Percentiles rank a stretch among this genome's conserved stretches.
phyloP scores from a whole-genome alignment of 768 basidiomycete species.

The Neoboletus brunneissimus region DNA sequence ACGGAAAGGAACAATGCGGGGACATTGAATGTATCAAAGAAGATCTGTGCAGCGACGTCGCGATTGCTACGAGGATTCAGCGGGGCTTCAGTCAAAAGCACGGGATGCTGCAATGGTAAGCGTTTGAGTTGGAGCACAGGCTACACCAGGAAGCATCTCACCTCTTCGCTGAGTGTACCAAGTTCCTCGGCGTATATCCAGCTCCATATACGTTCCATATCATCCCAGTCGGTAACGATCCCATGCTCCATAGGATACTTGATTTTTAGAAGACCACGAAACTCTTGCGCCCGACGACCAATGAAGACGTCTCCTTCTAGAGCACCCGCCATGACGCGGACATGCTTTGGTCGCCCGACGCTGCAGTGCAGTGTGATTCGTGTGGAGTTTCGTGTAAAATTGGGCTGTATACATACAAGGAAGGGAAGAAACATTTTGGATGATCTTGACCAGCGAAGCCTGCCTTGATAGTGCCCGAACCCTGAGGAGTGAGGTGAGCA shows the following conservation, averaged over 20 bases:
- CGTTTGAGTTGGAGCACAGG: constrained; percentile 3
- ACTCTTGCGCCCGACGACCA: constrained; percentile 92
- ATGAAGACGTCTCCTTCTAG: constrained; percentile 97
- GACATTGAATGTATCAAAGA: constrained; percentile 99
- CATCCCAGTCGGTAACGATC: constrained; percentile 99
- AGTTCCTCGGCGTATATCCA: constrained; percentile 97
- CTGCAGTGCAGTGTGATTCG: constrained; percentile 40
- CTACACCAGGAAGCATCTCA: constrained; percentile 33
- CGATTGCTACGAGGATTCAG: constrained; percentile 95
- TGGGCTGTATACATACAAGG: constrained; percentile 70
- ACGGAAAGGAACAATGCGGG: constrained; percentile 96
- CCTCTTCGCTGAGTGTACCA: constrained; percentile 95
- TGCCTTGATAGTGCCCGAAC: constrained; percentile 97
- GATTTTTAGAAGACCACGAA: constrained; percentile 92
- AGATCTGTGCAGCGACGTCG: constrained; percentile 96
- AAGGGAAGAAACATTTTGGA: constrained; percentile 99
- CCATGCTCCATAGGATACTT: constrained; percentile 99
- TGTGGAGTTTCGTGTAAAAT: constrained; percentile 28
- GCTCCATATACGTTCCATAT: constrained; percentile 99
- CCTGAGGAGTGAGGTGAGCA: constrained; percentile 50
- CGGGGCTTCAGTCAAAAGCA: constrained; percentile 94
- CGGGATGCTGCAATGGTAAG: constrained; percentile 73
- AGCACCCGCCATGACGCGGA: constrained; percentile 96
- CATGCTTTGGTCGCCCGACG: constrained; percentile 96
- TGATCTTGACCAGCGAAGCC: constrained; percentile 99